phyloP scores from a whole-genome alignment of 352 stramenopile species.

The Albugo candida region DNA sequence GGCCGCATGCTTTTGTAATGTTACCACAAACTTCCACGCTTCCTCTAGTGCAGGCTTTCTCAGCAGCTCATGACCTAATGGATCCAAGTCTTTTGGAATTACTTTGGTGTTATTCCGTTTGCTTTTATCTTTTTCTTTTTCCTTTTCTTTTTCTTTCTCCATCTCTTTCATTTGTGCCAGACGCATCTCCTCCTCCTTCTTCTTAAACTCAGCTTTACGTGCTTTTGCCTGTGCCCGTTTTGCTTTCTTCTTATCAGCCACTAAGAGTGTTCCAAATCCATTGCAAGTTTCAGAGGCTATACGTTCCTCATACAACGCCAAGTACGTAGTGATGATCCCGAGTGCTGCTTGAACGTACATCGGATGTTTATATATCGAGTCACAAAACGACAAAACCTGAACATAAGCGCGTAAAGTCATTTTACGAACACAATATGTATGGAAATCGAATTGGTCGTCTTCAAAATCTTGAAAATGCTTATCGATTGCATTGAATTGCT shows the following conservation, averaged over 20 bases:
- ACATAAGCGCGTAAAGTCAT: slow-evolving; percentile 93
- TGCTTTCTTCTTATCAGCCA: slow-evolving; percentile 86
- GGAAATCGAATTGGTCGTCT: slow-evolving; percentile 99
- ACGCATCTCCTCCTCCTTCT: slow-evolving; percentile 43
- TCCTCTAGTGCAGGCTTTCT: slow-evolving; percentile 50
- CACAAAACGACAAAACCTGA: slow-evolving; percentile 86
- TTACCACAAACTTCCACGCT: slow-evolving; percentile 53
- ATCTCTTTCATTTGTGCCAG: slow-evolving; percentile 57
- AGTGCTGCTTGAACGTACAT: slow-evolving; percentile 80
- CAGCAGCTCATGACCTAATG: slow-evolving; percentile 43
- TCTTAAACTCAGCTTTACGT: slow-evolving; percentile 80
- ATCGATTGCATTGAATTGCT: slow-evolving; percentile 88
- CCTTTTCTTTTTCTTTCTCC: slow-evolving; percentile 48
- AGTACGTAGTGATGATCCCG: slow-evolving; percentile 80
- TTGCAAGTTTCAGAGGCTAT: slow-evolving; percentile 23
- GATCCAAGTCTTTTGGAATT: slow-evolving; percentile 38
- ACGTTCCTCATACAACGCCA: slow-evolving; percentile 54
- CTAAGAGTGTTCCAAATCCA: slow-evolving; percentile 70
- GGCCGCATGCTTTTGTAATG: slow-evolving; percentile 39
- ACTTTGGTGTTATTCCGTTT: slow-evolving; percentile 21
- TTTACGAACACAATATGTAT: slow-evolving; percentile 97
- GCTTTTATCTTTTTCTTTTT: slow-evolving; percentile 46
- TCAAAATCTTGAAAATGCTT: slow-evolving; percentile 97
- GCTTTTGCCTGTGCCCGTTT: slow-evolving; percentile 77
- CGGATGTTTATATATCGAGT: slow-evolving; percentile 78